Conservation (phyloP, 2,329 filamentous ascomycete genomes). For the Neurospora sp. region DNA sequence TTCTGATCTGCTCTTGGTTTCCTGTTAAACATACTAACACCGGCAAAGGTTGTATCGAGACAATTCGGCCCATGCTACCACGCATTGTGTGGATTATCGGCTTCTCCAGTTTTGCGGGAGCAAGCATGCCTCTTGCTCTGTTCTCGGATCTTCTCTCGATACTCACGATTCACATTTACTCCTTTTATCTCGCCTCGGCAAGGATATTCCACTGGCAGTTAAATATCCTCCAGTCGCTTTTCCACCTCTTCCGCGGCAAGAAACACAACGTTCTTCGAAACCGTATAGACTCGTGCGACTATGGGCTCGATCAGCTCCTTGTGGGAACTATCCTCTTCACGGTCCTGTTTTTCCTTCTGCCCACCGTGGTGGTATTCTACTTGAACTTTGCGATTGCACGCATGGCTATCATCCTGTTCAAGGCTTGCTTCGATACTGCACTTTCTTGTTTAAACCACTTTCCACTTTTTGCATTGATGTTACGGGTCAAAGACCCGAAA, state of each 20-base stretch:
- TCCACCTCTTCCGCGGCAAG: slow-evolving; percentile 95
- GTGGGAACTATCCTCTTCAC: slow-evolving; percentile 96
- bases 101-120: slow-evolving; percentile 88
- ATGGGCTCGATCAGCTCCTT: slow-evolving; percentile 92
- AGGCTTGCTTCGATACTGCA: slow-evolving; percentile 82
- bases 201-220: slow-evolving; percentile 99
- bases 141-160: slow-evolving; percentile 90
- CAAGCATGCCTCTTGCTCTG: slow-evolving; percentile 92
- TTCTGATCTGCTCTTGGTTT: background rate
- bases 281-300: slow-evolving; percentile 97
- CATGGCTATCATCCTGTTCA: slow-evolving; percentile 90
- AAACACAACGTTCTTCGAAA: slow-evolving; percentile 96
- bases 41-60: slow-evolving; percentile 58
- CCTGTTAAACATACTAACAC: slow-evolving; percentile 15
- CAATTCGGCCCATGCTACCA: slow-evolving; percentile 71
- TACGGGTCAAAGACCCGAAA: slow-evolving; percentile 84
- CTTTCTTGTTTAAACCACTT: slow-evolving; percentile 96
- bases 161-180: slow-evolving; percentile 92
- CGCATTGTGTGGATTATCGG: slow-evolving; percentile 86
- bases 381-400: slow-evolving; percentile 89
- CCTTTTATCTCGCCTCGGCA: slow-evolving; percentile 92
- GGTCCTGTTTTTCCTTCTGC: slow-evolving; percentile 84
- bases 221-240: slow-evolving; percentile 92
- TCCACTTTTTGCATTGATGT: slow-evolving; percentile 92
- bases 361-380: slow-evolving; percentile 94